phyloP scores from a whole-genome alignment of 805 yeast species.

The Sugiyamaella boreocaroliniensis region DNA sequence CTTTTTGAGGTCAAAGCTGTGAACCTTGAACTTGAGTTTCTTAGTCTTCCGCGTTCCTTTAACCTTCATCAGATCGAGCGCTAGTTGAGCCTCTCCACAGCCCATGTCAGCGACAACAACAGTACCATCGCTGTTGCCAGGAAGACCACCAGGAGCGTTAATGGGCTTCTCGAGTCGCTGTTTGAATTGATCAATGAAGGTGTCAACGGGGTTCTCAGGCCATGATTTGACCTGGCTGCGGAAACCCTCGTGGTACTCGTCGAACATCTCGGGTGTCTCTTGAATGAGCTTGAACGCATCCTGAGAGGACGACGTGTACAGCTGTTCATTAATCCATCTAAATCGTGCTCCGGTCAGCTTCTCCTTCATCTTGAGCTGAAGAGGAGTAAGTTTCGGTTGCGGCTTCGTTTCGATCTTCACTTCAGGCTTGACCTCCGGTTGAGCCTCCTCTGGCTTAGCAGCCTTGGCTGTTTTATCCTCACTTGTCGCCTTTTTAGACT shows the following conservation, averaged over 20 bases:
- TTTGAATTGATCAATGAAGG: slow-evolving; percentile 67
- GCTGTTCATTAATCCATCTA: slow-evolving; percentile 96
- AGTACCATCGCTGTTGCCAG: slow-evolving; percentile 44
- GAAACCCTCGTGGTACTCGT: slow-evolving; percentile 93
- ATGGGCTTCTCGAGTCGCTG: slow-evolving; percentile 47
- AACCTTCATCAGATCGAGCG: slow-evolving; percentile 50
- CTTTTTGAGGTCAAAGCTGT: slow-evolving; percentile 85
- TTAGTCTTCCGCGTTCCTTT: slow-evolving; percentile 32
- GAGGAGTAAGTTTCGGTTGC: slow-evolving; percentile 21
- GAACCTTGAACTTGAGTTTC: slow-evolving; percentile 48
- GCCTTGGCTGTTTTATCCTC: slow-evolving; percentile 16
- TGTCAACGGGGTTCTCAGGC: slow-evolving; percentile 99
- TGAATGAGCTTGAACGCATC: slow-evolving; percentile 66
- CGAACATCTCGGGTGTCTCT: slow-evolving; percentile 81
- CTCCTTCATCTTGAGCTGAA: slow-evolving; percentile 90
- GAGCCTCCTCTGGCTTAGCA: neutral
- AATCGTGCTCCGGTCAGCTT: slow-evolving; percentile 92
- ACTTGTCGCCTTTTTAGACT: slow-evolving; percentile 7
- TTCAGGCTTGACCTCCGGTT: neutral
- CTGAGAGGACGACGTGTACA: slow-evolving; percentile 79
- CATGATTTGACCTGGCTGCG: slow-evolving; percentile 90
- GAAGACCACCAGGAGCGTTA: slow-evolving; percentile 94
- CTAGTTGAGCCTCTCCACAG: slow-evolving; percentile 93
- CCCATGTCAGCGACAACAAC: slow-evolving; percentile 97
- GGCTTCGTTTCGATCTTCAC: neutral